These are phyloP conservation scores for Rhodamnia rubescens DNA, from an alignment of 345 rosid genomes.

Conservation along the genomic window DNA sequence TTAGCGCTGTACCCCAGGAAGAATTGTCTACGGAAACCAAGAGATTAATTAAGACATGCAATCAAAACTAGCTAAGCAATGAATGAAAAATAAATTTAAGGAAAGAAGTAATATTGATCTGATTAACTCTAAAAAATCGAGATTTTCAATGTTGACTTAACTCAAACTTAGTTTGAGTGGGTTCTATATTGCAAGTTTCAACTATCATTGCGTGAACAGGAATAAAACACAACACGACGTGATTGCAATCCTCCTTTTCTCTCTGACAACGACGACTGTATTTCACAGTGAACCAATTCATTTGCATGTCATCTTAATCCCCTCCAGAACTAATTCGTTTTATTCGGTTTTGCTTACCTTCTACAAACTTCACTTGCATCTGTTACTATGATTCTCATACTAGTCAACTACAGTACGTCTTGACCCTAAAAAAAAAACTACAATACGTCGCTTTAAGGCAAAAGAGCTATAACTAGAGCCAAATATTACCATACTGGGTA, in stretches of 20 bases:
- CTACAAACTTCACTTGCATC: neutral
- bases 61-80: neutral
- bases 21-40: neutral
- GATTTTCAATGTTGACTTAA: neutral
- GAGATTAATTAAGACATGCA: neutral
- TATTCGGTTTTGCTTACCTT: no score
- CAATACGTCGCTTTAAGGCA: neutral
- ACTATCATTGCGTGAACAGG: neutral
- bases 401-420: rapidly evolving
- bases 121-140: neutral
- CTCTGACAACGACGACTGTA: neutral
- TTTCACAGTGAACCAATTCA: neutral
- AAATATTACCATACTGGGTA: neutral
- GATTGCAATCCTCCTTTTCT: neutral
- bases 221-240: neutral
- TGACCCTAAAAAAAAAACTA: no score
- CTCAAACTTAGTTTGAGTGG: neutral
- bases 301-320: neutral
- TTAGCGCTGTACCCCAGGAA: neutral
- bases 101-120: no score
- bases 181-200: neutral
- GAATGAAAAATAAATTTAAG: neutral
- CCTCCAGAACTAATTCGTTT: no score
- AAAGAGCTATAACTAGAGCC: neutral
- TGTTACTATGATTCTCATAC: neutral